phyloP scores from a whole-genome alignment of 805 yeast species.

The Candida corydali region DNA sequence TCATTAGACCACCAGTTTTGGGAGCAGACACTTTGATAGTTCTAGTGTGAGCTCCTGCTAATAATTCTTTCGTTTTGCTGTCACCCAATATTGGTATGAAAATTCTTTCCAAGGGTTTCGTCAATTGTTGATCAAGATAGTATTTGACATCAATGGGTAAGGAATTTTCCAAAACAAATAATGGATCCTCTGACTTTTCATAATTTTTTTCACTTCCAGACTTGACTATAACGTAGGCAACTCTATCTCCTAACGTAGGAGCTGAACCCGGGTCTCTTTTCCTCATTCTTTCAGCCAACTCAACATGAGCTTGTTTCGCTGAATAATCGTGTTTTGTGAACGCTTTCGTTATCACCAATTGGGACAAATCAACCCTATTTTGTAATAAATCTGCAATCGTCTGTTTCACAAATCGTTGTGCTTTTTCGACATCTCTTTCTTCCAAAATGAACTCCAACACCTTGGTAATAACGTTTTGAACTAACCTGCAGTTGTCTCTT shows the following conservation, averaged over 20 bases:
- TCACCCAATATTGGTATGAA: slow-evolving; percentile 95
- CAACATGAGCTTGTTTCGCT: slow-evolving; percentile 96
- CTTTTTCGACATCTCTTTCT: slow-evolving; percentile 80
- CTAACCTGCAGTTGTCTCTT: slow-evolving; percentile 94
- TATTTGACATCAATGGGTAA: slow-evolving; percentile 92
- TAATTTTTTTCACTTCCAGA: slow-evolving; percentile 83
- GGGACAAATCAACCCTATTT: slow-evolving; percentile 88
- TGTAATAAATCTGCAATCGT: slow-evolving; percentile 88
- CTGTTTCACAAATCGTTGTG: slow-evolving; percentile 78
- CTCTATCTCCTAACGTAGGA: slow-evolving; percentile 95
- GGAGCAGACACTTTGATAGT: slow-evolving; percentile 71
- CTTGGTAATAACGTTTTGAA: slow-evolving; percentile 90
- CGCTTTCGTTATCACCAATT: slow-evolving; percentile 89
- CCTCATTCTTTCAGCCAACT: slow-evolving; percentile 90
- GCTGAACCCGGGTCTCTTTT: slow-evolving; percentile 98
- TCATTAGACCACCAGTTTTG: slow-evolving; percentile 83
- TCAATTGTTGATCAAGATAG: slow-evolving; percentile 85
- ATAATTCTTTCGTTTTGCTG: slow-evolving; percentile 68
- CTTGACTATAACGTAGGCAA: slow-evolving; percentile 86
- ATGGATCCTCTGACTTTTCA: slow-evolving; percentile 95
- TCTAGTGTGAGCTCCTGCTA: slow-evolving; percentile 82
- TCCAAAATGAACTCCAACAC: slow-evolving; percentile 82
- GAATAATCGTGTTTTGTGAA: slow-evolving; percentile 86
- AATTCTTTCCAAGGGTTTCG: slow-evolving; percentile 89
- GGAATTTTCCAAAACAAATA: slow-evolving; percentile 86